Conservation (phyloP, 768 basidiomycete genomes). For the Imleria badia region DNA sequence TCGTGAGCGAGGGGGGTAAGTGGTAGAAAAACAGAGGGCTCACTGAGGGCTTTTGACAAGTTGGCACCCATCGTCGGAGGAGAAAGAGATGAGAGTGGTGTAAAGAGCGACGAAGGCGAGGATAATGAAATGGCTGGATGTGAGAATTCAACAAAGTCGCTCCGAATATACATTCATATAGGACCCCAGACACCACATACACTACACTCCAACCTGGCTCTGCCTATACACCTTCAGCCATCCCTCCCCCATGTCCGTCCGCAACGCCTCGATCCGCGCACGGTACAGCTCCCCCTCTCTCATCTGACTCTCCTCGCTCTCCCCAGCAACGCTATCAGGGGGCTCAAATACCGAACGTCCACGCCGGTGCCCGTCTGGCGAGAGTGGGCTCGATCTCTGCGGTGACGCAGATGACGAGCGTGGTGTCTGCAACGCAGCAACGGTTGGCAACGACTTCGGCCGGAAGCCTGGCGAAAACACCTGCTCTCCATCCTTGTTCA, state of each 20-base stretch:
- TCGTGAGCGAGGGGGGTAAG: neutral
- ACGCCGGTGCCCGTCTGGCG: slow-evolving; percentile 15
- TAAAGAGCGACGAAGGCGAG: slow-evolving; percentile 63
- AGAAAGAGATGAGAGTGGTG: slow-evolving; percentile 15
- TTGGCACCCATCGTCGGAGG: slow-evolving; percentile 74
- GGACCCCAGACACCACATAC: slow-evolving; percentile 34
- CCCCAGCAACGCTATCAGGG: slow-evolving; percentile 20
- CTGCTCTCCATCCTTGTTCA: slow-evolving; percentile 50
- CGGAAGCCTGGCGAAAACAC: slow-evolving; percentile 31
- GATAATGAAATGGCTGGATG: slow-evolving; percentile 29
- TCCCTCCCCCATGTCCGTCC: slow-evolving; percentile 85
- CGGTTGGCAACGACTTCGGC: slow-evolving; percentile 1
- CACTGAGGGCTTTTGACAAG: slow-evolving; percentile 81
- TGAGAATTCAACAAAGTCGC: slow-evolving; percentile 23
- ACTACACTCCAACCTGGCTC: slow-evolving; percentile 37
- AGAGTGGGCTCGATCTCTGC: slow-evolving; percentile 15
- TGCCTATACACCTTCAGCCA: slow-evolving; percentile 87
- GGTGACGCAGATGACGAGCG: slow-evolving; percentile 20
- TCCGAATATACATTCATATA: slow-evolving; percentile 12
- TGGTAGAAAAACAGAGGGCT: slow-evolving; percentile 10
- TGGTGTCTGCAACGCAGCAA: neutral
- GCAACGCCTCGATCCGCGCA: slow-evolving; percentile 74
- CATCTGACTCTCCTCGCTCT: slow-evolving; percentile 31
- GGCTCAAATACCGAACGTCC: slow-evolving; percentile 55
- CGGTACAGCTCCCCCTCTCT: slow-evolving; percentile 70